Conservation (phyloP, 345 rosid species). For the Euphorbia tirucalli region DNA sequence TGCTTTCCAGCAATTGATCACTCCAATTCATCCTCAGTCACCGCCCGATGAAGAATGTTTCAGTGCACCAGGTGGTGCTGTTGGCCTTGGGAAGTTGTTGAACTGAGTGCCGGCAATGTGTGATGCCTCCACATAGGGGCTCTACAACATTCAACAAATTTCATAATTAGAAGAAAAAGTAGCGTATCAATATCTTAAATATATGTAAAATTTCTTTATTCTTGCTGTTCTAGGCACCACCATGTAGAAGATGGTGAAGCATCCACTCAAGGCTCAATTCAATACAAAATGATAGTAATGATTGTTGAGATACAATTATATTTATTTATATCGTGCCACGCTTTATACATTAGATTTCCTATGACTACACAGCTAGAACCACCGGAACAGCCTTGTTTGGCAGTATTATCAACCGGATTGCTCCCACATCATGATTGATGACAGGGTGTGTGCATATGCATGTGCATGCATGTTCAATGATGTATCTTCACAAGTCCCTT, state of each 20-base stretch:
- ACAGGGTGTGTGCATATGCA: not conserved
- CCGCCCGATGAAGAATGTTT: conserved; percentile 48
- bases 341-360: not conserved
- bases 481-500: not conserved
- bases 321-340: too few relatives aligned
- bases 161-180: not conserved
- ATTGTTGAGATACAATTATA: not conserved
- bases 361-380: not conserved
- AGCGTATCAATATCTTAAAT: not conserved
- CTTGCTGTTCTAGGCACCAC: too few relatives aligned
- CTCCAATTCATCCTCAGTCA: conserved; percentile 30
- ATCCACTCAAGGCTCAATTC: not conserved
- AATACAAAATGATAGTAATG: too few relatives aligned
- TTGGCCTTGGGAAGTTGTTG: conserved; percentile 58
- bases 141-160: conserved; percentile 26
- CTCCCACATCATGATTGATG: not conserved
- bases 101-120: conserved; percentile 38
- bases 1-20: conserved; percentile 9
- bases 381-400: not conserved
- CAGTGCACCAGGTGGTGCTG: conserved; percentile 70
- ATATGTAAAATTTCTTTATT: too few relatives aligned
- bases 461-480: not conserved
- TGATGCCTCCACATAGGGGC: conserved; percentile 80
- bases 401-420: not conserved
- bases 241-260: not conserved